These are phyloP conservation scores for Fusarium transvaalense DNA, from an alignment of 2,329 filamentous ascomycete genomes.

Conservation along the genomic window DNA sequence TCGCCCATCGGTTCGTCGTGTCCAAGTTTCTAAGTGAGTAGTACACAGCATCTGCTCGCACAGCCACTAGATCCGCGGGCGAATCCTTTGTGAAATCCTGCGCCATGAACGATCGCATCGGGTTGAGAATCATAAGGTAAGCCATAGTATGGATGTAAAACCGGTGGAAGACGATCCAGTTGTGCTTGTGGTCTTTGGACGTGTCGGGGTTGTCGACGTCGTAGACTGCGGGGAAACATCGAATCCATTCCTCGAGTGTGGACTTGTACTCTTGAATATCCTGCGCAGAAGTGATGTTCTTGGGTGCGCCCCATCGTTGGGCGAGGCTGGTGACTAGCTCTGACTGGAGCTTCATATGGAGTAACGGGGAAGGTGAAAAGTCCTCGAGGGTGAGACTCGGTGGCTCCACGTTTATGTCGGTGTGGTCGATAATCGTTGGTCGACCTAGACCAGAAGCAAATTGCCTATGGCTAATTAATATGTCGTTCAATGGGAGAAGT, in stretches of 20 bases:
- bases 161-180: constrained; percentile 60
- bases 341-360: constrained; percentile 55
- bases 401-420: constrained; percentile 50
- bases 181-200: constrained; percentile 55
- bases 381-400: constrained; percentile 52
- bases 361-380: constrained; percentile 50
- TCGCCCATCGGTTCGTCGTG: constrained; percentile 57
- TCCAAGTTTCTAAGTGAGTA: constrained; percentile 58
- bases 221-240: constrained; percentile 57
- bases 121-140: constrained; percentile 61
- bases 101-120: constrained; percentile 61
- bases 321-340: constrained; percentile 49
- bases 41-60: constrained; percentile 57
- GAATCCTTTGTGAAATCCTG: constrained; percentile 49
- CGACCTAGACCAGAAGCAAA: constrained; percentile 51
- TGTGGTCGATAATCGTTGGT: constrained; percentile 52
- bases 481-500: not conserved
- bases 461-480: constrained; percentile 49
- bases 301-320: constrained; percentile 47
- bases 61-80: constrained; percentile 50
- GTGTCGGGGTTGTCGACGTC: constrained; percentile 56
- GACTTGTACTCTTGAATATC: constrained; percentile 51
- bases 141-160: constrained; percentile 59
- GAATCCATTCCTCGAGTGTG: constrained; percentile 57
- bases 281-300: constrained; percentile 45